phyloP scores from a whole-genome alignment of 805 yeast genomes.

The Metschnikowia drakensbergensis region DNA sequence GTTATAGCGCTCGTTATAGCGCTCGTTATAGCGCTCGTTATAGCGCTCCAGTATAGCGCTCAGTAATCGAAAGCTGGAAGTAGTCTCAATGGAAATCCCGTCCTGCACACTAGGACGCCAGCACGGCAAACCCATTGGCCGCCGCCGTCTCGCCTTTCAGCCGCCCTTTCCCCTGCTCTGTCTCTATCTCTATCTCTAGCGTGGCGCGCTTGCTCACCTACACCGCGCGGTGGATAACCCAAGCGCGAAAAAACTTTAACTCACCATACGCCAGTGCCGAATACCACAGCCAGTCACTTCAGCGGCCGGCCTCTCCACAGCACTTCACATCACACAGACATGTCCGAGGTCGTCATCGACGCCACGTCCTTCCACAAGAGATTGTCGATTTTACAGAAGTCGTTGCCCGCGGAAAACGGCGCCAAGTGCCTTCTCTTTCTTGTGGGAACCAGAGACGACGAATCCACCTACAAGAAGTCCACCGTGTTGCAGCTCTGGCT shows the following conservation, averaged over 20 bases:
- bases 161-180: too few species aligned
- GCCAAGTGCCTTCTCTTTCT: slow-evolving; percentile 47
- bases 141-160: too few species aligned
- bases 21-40: too few species aligned
- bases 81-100: too few species aligned
- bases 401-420: slow-evolving; percentile 22
- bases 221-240: neutral
- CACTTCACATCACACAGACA: slow-evolving; percentile 18
- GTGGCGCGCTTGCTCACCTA: neutral
- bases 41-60: too few species aligned
- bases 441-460: slow-evolving; percentile 83
- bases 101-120: too few species aligned
- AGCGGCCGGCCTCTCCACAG: slow-evolving; percentile 1
- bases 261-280: neutral
- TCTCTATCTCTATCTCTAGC: neutral
- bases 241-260: slow-evolving; percentile 1
- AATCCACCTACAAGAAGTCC: slow-evolving; percentile 84
- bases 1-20: too few species aligned
- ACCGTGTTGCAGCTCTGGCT: slow-evolving; percentile 88
- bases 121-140: too few species aligned
- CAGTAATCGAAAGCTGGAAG: too few species aligned
- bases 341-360: slow-evolving; percentile 62
- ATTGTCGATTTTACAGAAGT: slow-evolving; percentile 38
- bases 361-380: slow-evolving; percentile 50
- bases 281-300: slow-evolving; percentile 2